Evolutionary conservation across 768 basidiomycete species (phyloP), one percentile per base, ranked within the genome.

Genomic region (Lactarius tabidus): DNA sequence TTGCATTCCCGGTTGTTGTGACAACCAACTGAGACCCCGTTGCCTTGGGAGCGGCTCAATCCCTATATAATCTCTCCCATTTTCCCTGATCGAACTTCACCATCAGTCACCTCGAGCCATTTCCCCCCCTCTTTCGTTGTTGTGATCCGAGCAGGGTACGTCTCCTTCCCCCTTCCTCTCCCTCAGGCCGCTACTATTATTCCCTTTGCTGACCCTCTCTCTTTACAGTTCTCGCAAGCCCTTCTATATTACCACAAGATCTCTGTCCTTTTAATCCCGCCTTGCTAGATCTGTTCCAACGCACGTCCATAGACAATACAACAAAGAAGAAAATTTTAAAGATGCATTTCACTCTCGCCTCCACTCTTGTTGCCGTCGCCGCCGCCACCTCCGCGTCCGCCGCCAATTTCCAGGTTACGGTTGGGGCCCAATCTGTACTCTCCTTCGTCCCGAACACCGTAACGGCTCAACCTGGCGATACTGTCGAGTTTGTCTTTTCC

Each of bases 71-170:
- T 14, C 51, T 9, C 7, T 26, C 59, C 26, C 26, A 23, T 57
- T 63, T 29, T 26, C 6, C 12, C 33, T 43, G 17, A 29, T 43
- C 39, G 59, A 23, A 17, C 60, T 51, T 63, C 59, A 41, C 18
- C 28, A 28, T 5, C 6, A 18, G 3, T 38, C 67, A 64, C 20
- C 60, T 51, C 56, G 66, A 69, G 68, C 73, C 74, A 74, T 71
- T 70, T 74, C 72, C 77, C 74, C 77, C 74, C 72, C 69, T 74
- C 74, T 76, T 75, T 71, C 75, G 75, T 73, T 75, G 64, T 73
- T 68, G 65, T 61, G 23, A 15, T 65, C 70, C 77, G 82, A 83
- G 81, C 81, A 78, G 81, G 74, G 81, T 82, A 38, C 67, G 79
- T 75, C 60, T 14, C 53, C 20, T 20, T 23, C 8, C 18, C 1